Evolutionary conservation across 75 land plant species (phyloP).

Genomic region (Picea glauca): DNA sequence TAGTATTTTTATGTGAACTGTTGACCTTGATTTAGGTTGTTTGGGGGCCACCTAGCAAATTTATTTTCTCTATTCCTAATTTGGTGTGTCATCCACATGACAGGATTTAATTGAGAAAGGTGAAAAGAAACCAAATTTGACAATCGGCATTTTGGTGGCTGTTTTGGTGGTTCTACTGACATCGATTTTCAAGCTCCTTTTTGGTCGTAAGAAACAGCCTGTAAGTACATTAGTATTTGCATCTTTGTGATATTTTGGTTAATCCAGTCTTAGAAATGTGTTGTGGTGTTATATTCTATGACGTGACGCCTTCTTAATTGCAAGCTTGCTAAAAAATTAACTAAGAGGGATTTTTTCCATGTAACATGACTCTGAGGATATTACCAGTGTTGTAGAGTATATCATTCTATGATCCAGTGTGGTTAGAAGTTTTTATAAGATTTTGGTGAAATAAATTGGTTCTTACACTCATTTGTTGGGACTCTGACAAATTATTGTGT

Average conservation of each 20-base stretch:
- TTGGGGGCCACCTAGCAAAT: background rate
- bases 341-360: too few relatives aligned
- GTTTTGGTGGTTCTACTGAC: slow-evolving; percentile 40
- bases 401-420: too few relatives aligned
- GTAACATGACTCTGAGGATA: too few relatives aligned
- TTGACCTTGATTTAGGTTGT: background rate
- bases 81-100: background rate
- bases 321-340: too few relatives aligned
- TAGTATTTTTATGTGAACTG: background rate
- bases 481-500: too few relatives aligned
- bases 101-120: slow-evolving; percentile 75
- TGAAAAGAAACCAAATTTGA: slow-evolving; percentile 62
- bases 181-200: slow-evolving; percentile 39
- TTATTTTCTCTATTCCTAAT: background rate
- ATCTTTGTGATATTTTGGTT: background rate
- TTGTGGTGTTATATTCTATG: background rate
- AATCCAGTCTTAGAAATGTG: background rate
- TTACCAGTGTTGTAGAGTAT: too few relatives aligned
- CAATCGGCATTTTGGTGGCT: slow-evolving; percentile 59
- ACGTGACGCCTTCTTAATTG: background rate
- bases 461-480: background rate
- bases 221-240: slow-evolving; percentile 7
- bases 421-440: background rate
- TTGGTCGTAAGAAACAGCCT: slow-evolving; percentile 52
- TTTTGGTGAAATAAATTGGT: background rate